Base-by-base conservation (phyloP, 148 eudicot species). In the Persicaria maculosa region DNA sequence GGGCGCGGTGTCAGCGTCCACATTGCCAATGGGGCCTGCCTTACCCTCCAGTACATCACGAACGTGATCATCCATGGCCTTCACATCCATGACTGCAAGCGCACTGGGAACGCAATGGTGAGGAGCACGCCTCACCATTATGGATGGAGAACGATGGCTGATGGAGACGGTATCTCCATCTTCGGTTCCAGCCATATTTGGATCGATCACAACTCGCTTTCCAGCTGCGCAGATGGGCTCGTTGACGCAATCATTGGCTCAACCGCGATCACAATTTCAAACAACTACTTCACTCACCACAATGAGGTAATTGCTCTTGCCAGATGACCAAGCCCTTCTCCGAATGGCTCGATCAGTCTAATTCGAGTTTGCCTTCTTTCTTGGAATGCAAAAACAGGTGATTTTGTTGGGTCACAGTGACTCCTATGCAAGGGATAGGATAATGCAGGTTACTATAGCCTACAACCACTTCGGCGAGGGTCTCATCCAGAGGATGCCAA, bases 401-500 rank as follows among this genome's bases (percentile, higher is more conserved):
- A 93, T 93, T 81, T 80, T 93, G 73, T 78, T 93, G 68, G 98
- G 98, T 58, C 98, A 93, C 79, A 89, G 94, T 46, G 98, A 93
- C 77, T 77, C 94, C 16, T 93, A 93, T 58, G 36, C 77, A 14
- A 70, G 78, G 72, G 98, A 93, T 79, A 93, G 85, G 86, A 71
- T 65, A 48, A 91, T 93, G 98, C 97, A 91, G 69, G 98, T 91
- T 31, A 93, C 97, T 5, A 84, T 91, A 58, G 95, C 98, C 19
- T 93, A 85, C 85, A 93, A 93, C 80, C 98, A 91, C 83, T 93
- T 93, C 44, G 98, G 98, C 6, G 94, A 89, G 80, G 98, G 98
- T 53, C 91, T 93, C 25, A 84, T 93, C 77, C 98, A 93, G 84
- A 93, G 98, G 83, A 93, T 93, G 98, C 98, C 98, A 57, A 93